Percentiles rank a stretch among this genome's conserved stretches.
Conservation (phyloP, 805 yeast genomes). For the Wickerhamomyces chambardii region DNA sequence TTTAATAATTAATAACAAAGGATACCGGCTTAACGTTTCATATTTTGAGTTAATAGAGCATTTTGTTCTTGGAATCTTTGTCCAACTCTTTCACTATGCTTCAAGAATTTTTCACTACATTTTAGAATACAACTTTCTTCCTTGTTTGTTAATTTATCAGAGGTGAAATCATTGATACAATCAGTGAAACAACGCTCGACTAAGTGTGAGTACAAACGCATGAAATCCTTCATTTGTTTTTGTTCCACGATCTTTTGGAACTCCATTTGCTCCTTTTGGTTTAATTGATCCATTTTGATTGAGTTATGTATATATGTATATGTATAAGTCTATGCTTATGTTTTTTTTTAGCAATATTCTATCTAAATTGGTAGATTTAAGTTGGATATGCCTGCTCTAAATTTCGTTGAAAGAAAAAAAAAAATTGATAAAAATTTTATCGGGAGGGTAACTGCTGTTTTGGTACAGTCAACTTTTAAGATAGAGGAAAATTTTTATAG, state of each 20-base stretch:
- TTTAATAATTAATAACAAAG: no score
- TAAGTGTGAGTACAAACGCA: constrained; percentile 90
- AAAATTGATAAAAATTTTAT: background rate
- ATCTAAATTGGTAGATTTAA: no score
- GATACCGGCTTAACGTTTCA: constrained; percentile 30
- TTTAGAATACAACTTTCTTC: constrained; percentile 82
- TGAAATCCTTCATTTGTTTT: constrained; percentile 98
- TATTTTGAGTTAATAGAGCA: constrained; percentile 66
- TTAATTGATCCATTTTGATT: constrained; percentile 79
- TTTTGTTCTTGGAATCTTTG: constrained; percentile 99
- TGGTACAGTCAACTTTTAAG: no score
- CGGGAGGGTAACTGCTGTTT: no score
- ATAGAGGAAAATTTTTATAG: no score
- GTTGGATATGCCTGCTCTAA: no score
- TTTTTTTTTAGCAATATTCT: no score
- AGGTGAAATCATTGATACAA: constrained; percentile 97
- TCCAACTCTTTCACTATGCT: constrained; percentile 97
- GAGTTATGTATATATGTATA: background rate
- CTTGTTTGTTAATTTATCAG: constrained; percentile 74
- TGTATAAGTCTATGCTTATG: background rate
- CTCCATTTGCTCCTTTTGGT: constrained; percentile 93
- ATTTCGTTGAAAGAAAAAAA: background rate
- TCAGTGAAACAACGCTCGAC: constrained; percentile 96
- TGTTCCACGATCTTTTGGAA: constrained; percentile 93
- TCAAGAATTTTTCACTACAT: constrained; percentile 96